These are phyloP conservation scores for Chlorella sp. DNA, from an alignment of 139 green algal genomes.

Conservation along the genomic window DNA sequence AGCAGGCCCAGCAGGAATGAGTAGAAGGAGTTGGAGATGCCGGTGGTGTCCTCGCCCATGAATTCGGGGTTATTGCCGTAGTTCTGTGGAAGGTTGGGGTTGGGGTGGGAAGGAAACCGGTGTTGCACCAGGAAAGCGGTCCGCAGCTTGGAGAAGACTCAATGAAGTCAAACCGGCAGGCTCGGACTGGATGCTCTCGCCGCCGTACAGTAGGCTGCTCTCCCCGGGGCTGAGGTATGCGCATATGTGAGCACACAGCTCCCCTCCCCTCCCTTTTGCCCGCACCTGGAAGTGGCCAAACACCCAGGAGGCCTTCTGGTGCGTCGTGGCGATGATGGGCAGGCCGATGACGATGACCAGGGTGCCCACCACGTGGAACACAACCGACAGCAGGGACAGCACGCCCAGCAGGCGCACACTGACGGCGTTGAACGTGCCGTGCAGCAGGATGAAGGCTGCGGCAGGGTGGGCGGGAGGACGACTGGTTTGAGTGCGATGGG, in stretches of 20 bases:
- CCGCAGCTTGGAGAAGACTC: too few relatives aligned
- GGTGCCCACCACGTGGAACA: constrained; percentile 35
- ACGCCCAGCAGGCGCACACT: constrained; percentile 44
- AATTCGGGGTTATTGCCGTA: background rate
- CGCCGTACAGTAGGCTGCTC: too few relatives aligned
- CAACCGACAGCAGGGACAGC: constrained; percentile 16
- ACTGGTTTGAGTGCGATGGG: too few relatives aligned
- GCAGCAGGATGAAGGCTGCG: constrained; percentile 35
- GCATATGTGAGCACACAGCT: background rate
- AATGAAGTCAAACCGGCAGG: too few relatives aligned
- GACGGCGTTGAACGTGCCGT: constrained; percentile 49
- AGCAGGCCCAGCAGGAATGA: constrained; percentile 58
- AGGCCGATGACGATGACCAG: constrained; percentile 41
- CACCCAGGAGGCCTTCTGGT: constrained; percentile 46
- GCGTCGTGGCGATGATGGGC: constrained; percentile 27
- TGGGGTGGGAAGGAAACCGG: too few relatives aligned
- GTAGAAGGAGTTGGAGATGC: constrained; percentile 23
- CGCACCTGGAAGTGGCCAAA: constrained; percentile 46
- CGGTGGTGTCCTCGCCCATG: background rate
- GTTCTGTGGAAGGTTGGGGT: background rate
- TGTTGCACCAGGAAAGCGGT: too few relatives aligned
- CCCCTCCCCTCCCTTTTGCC: background rate
- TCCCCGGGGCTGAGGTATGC: too few relatives aligned
- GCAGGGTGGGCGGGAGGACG: background rate
- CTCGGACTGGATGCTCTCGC: too few relatives aligned